Percentiles rank a stretch among this genome's conserved stretches.
phyloP scores from a whole-genome alignment of 2,329 filamentous ascomycete genomes.

The Bipolaris gigantea region DNA sequence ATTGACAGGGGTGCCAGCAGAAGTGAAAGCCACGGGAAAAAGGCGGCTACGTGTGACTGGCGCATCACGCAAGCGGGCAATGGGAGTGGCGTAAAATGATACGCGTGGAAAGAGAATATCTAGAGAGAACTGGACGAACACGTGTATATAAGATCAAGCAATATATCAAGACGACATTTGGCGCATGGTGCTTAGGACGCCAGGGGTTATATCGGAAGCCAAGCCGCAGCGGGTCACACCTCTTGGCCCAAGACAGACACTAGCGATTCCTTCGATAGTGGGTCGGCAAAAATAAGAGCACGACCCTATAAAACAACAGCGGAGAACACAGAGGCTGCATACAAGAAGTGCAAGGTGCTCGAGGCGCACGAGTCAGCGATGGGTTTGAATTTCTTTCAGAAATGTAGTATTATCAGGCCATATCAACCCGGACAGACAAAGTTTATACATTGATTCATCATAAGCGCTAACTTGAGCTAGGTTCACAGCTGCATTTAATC shows the following conservation, averaged over 20 bases:
- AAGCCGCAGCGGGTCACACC: constrained; percentile 11
- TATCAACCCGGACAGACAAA: constrained; percentile 6
- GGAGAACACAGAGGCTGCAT: no score
- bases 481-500: not conserved
- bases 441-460: not conserved
- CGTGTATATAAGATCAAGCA: not conserved
- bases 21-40: constrained; percentile 12
- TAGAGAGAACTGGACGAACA: not conserved
- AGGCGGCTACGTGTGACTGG: not conserved
- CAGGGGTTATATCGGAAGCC: constrained; percentile 6
- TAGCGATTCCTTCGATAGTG: not conserved
- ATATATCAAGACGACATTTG: not conserved
- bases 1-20: constrained; percentile 16
- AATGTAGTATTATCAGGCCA: constrained; percentile 22
- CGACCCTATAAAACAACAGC: no score
- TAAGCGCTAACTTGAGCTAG: not conserved
- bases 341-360: no score
- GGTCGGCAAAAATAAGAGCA: no score
- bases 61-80: constrained; percentile 11
- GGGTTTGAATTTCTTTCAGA: constrained; percentile 3
- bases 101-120: not conserved
- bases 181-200: not conserved
- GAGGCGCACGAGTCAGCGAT: no score
- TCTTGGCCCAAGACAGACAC: no score
- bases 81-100: not conserved